These are phyloP conservation scores for Paxillus rubicundulus DNA, from an alignment of 768 basidiomycete genomes.

Conservation along the genomic window DNA sequence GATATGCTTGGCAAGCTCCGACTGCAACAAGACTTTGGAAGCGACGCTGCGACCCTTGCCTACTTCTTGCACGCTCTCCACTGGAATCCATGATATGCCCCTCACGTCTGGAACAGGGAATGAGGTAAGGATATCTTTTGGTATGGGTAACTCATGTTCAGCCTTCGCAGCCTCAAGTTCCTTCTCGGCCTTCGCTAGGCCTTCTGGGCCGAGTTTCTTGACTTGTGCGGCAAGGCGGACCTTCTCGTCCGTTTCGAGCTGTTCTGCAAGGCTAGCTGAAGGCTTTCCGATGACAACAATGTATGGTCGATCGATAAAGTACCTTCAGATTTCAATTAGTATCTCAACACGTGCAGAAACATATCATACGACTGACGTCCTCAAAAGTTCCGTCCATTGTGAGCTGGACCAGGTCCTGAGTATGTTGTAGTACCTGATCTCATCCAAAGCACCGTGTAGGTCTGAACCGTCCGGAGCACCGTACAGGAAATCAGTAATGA, in stretches of 20 bases:
- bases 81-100: conserved; percentile 89
- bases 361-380: conserved; percentile 50
- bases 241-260: conserved; percentile 80
- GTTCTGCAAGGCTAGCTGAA: conserved; percentile 77
- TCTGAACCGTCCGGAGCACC: conserved; percentile 81
- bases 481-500: conserved; percentile 86
- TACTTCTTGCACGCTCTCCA: conserved; percentile 61
- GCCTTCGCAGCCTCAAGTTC: conserved; percentile 80
- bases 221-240: conserved; percentile 70
- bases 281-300: conserved; percentile 86
- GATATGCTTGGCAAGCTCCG: conserved; percentile 59
- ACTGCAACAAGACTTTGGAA: conserved; percentile 30
- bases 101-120: conserved; percentile 93
- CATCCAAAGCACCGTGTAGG: conserved; percentile 68
- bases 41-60: conserved; percentile 45
- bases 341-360: conserved; percentile 3
- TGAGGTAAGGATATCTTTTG: conserved; percentile 69
- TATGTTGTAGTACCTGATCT: conserved; percentile 66
- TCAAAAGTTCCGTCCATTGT: conserved; percentile 76
- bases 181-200: conserved; percentile 65
- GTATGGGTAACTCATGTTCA: conserved; percentile 83
- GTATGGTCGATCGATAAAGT: conserved; percentile 69
- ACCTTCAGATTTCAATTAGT: conserved; percentile 45
- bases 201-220: conserved; percentile 70
- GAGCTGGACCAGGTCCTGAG: conserved; percentile 69